Evolutionary conservation across 352 stramenopile species (phyloP).

Genomic region (Pythium dissimile): DNA sequence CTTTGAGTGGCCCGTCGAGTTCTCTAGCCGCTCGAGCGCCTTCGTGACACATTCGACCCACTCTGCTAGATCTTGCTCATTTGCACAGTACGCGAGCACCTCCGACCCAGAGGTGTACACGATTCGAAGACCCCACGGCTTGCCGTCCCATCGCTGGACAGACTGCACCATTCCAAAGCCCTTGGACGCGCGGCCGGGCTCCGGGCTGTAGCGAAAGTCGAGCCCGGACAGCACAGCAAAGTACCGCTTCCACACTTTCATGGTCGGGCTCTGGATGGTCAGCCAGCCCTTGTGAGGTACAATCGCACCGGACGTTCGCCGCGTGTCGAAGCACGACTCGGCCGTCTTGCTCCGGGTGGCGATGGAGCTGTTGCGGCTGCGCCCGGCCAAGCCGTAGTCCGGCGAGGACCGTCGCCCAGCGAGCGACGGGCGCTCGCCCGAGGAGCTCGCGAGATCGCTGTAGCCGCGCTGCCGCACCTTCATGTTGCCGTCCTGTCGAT

Average conservation of each 20-base stretch:
- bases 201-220: conserved; percentile 76
- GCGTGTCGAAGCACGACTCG: conserved; percentile 68
- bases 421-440: conserved; percentile 33
- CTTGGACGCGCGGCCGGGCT: conserved; percentile 54
- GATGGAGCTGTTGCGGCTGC: conserved; percentile 16
- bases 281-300: conserved; percentile 67
- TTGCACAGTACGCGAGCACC: conserved; percentile 46
- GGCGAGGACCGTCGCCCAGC: conserved; percentile 8
- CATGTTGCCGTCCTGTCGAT: conserved; percentile 6
- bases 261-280: conserved; percentile 53
- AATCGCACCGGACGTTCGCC: conserved; percentile 44
- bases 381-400: conserved; percentile 5
- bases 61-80: conserved; percentile 39
- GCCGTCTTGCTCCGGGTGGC: conserved; percentile 5
- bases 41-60: conserved; percentile 50
- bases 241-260: conserved; percentile 69
- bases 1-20: conserved; percentile 49
- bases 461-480: conserved; percentile 41
- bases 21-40: conserved; percentile 52
- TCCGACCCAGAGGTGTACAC: conserved; percentile 42
- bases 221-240: conserved; percentile 65
- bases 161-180: conserved; percentile 59
- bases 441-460: conserved; percentile 39
- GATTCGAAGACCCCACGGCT: conserved; percentile 48
- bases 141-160: conserved; percentile 37